A percentile compares a stretch with the other conserved stretches of the same genome.
These are phyloP conservation scores for Solanum lycopersicoides DNA, from an alignment of 257 asterid genomes.

Conservation along the genomic window DNA sequence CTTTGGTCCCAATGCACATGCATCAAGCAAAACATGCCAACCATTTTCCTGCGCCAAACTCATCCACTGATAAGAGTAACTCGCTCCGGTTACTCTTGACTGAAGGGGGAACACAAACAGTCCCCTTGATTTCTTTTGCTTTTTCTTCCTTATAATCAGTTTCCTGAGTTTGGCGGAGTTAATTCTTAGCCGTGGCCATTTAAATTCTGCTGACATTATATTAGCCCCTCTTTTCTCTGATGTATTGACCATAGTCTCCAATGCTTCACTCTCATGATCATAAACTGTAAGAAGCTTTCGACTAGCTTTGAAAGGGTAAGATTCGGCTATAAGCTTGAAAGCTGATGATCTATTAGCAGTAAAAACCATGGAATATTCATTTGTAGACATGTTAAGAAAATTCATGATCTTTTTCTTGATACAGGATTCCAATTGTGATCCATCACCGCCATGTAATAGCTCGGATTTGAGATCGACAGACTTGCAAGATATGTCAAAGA, in stretches of 20 bases:
- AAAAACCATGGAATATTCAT: constrained; percentile 66
- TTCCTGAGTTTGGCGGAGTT: constrained; percentile 41
- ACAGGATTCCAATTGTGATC: constrained; percentile 50
- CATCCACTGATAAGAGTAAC: constrained; percentile 94
- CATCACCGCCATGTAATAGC: constrained; percentile 50
- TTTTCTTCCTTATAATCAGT: constrained; percentile 36
- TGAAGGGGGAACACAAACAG: constrained; percentile 83
- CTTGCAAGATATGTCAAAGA: constrained; percentile 45
- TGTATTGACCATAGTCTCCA: constrained; percentile 42
- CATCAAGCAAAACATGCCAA: constrained; percentile 91
- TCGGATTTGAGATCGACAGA: constrained; percentile 59
- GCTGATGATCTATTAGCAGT: constrained; percentile 84
- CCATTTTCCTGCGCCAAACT: constrained; percentile 70
- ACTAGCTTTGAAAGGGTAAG: constrained; percentile 59
- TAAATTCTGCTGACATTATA: constrained; percentile 63
- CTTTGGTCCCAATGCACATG: constrained; percentile 82
- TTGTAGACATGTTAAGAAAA: constrained; percentile 47
- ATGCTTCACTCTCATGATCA: constrained; percentile 77
- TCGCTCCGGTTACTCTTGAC: constrained; percentile 74
- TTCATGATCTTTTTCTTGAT: constrained; percentile 67
- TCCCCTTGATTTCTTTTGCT: constrained; percentile 39
- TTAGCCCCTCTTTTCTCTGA: constrained; percentile 69
- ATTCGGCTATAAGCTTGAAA: constrained; percentile 67
- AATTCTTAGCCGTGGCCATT: constrained; percentile 81
- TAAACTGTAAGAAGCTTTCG: constrained; percentile 64